Base-by-base conservation (phyloP, 2,329 filamentous ascomycete genomes). In the Xylaria polymorpha region DNA sequence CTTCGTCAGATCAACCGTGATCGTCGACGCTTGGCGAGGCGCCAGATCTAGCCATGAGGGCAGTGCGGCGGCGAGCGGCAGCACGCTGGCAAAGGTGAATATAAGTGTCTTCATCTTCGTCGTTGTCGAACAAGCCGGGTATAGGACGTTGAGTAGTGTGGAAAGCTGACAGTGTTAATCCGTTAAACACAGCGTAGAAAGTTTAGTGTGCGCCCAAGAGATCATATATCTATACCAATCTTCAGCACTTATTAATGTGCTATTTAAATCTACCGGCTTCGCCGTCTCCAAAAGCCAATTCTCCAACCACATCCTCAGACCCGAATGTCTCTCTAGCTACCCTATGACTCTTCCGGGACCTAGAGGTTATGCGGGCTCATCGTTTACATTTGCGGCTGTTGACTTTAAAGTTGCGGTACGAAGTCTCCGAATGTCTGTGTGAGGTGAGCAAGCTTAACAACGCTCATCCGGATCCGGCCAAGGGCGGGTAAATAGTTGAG, bases 1-100 rank as follows among this genome's bases (percentile, higher is more conserved):
- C 69, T 79, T 81, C n/a, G 76, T 71, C 6, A 80, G 71, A 72
- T 83, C 78, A 22, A 84, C 77, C 0, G 79, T 83, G 67, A 84
- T 78, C 32, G 77, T 72, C 39, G 74, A 75, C n/a, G 74, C 59
- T 65, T 75, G 74, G 4, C 74, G 74, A 6, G 64, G 60, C 51
- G 65, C 44, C 32, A 73, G 72, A 35, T 35, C 48, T 8, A 73
- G 68, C 74, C 74, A 75, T 37, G 74, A 73, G 1, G 74, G 74
- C 46, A 70, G 39, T 15, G 74, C 74, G n/a, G 71, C 51, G 8
- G 61, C 74, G 32, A 74, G 61, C 22, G 74, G 71, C 60, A 76
- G 65, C 18, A 64, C 53, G 57, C 71, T 66, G 25, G 55, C 64
- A 61, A 68, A 55, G 51, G 72, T 53, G n/a, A 75, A 48, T 50